A percentile compares a stretch with the other conserved stretches of the same genome.
These are phyloP conservation scores for Chaetomium fimeti DNA, from an alignment of 495 filamentous ascomycete genomes.

Conservation along the genomic window DNA sequence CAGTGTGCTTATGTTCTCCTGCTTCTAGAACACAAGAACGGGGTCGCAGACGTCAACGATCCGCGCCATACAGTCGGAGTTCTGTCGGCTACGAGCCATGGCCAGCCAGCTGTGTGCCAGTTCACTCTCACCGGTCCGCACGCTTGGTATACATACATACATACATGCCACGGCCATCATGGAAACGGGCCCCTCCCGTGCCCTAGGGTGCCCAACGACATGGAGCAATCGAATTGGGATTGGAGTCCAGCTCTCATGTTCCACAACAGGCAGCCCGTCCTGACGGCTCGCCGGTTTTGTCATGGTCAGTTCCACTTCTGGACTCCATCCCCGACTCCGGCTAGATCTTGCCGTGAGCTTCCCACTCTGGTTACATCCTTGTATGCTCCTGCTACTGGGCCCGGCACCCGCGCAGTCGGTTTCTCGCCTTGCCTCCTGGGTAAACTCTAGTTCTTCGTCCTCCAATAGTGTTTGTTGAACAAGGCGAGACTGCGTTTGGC, in stretches of 20 bases:
- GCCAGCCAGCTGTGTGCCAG: not conserved
- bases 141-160: too few species aligned
- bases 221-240: not conserved
- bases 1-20: not conserved
- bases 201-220: not conserved
- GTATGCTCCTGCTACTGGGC: not conserved
- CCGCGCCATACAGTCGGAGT: not conserved
- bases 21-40: not conserved
- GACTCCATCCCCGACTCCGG: slow-evolving; percentile 15
- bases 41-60: not conserved
- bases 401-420: slow-evolving; percentile 11
- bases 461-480: slow-evolving; percentile 17
- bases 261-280: not conserved
- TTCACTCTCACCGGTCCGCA: not conserved
- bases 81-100: not conserved
- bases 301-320: slow-evolving; percentile 1
- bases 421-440: not conserved
- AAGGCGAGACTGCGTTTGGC: slow-evolving; percentile 1
- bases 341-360: slow-evolving; percentile 15
- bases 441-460: not conserved
- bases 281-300: not conserved
- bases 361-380: not conserved
- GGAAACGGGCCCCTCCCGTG: not conserved
- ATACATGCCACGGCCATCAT: not conserved
- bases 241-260: not conserved